These are phyloP conservation scores for Plasmodium chabaudi DNA, from an alignment of 169 alveolate genomes.

Conservation along the genomic window DNA sequence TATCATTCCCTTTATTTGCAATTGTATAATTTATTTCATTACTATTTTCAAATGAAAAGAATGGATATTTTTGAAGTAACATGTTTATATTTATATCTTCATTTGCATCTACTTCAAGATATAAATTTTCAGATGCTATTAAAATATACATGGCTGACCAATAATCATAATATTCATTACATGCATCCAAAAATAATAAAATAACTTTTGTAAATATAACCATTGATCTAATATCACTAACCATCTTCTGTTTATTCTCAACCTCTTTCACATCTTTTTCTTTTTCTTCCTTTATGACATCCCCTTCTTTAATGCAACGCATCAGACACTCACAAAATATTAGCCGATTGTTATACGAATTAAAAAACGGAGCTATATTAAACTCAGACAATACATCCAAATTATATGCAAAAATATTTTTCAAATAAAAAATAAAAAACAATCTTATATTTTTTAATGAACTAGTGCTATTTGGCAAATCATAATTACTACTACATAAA, in stretches of 20 bases:
- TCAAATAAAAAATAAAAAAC: slow-evolving; percentile 53
- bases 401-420: slow-evolving; percentile 36
- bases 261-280: too few relatives aligned
- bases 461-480: slow-evolving; percentile 4
- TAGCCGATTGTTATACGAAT: slow-evolving; percentile 31
- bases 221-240: slow-evolving; percentile 14
- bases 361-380: slow-evolving; percentile 22
- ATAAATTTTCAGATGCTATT: slow-evolving; percentile 67
- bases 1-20: neutral
- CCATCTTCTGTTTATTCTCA: neutral
- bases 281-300: neutral
- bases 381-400: slow-evolving; percentile 35
- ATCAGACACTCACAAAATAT: slow-evolving; percentile 66
- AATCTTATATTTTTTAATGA: slow-evolving; percentile 47
- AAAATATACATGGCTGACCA: slow-evolving; percentile 67
- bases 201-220: slow-evolving; percentile 61
- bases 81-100: slow-evolving; percentile 7
- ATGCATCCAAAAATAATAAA: slow-evolving; percentile 49
- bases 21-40: neutral
- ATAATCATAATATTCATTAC: slow-evolving; percentile 47
- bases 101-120: slow-evolving; percentile 34
- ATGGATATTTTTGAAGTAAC: slow-evolving; percentile 2
- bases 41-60: neutral
- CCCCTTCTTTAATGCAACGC: slow-evolving; percentile 35
- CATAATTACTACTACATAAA: neutral